A percentile compares a stretch with the other conserved stretches of the same genome.
These are phyloP conservation scores for Tolypocladium pustulatum DNA, from an alignment of 2,329 filamentous ascomycete species.

Conservation along the genomic window DNA sequence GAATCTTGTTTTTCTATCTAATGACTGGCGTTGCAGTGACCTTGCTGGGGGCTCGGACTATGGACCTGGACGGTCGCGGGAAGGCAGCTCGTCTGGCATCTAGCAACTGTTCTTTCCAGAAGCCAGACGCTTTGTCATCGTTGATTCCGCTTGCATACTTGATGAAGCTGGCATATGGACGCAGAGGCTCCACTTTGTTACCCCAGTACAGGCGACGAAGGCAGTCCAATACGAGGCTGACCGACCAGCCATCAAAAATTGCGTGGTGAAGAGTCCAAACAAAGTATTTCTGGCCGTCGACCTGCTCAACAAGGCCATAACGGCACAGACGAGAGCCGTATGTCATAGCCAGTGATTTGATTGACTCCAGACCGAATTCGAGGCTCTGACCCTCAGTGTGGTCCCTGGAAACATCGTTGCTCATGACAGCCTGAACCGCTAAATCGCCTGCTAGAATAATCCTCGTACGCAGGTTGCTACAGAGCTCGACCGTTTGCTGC, in stretches of 20 bases:
- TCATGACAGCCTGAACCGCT: neutral
- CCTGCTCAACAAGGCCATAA: neutral
- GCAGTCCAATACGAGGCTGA: neutral
- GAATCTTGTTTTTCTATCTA: too few relatives aligned
- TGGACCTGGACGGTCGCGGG: neutral
- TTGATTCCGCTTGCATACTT: neutral
- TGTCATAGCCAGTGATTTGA: neutral
- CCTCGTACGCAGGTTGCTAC: neutral
- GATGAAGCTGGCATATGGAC: neutral
- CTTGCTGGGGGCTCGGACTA: neutral
- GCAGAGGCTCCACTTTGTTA: neutral
- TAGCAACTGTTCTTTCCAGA: neutral
- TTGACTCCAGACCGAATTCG: neutral
- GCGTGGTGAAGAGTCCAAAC: neutral
- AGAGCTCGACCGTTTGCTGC: neutral
- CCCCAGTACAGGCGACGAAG: neutral
- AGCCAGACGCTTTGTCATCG: neutral
- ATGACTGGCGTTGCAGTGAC: too few relatives aligned
- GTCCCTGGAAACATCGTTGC: neutral
- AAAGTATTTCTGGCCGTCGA: neutral
- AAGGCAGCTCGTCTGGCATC: neutral
- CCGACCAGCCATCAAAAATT: neutral
- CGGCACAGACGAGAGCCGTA: neutral
- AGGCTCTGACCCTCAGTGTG: neutral
- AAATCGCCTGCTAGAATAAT: neutral